A percentile compares a stretch with the other conserved stretches of the same genome.
Conservation (phyloP, 2,329 filamentous ascomycete genomes). For the Didymella sp. region DNA sequence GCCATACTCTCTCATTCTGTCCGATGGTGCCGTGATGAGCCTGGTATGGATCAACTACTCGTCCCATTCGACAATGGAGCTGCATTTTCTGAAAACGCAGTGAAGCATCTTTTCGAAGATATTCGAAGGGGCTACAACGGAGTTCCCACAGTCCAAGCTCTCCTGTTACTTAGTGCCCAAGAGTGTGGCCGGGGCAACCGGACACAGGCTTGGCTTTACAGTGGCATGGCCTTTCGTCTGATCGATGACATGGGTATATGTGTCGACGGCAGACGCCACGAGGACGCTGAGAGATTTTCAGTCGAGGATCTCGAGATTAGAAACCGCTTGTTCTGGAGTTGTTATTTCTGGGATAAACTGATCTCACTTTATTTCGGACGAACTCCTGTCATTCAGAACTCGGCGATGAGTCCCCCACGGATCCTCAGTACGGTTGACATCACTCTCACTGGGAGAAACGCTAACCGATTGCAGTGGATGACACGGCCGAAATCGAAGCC, state of each 20-base stretch:
- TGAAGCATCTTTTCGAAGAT: not conserved
- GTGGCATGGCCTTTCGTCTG: not conserved
- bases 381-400: not conserved
- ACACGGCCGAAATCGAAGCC: slow-evolving; percentile 1
- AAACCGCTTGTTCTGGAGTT: slow-evolving; percentile 1
- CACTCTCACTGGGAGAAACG: not conserved
- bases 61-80: not conserved
- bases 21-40: slow-evolving; percentile 1
- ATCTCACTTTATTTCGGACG: slow-evolving; percentile 1
- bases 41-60: not conserved
- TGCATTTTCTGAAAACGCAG: not conserved
- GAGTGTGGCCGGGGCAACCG: not conserved
- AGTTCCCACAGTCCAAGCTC: not conserved
- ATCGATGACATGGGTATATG: slow-evolving; percentile 2
- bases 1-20: not conserved
- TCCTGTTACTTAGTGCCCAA: not conserved
- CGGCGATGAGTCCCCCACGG: not conserved
- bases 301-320: not conserved
- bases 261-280: not conserved
- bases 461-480: not conserved
- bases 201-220: slow-evolving; percentile 1
- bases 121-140: not conserved
- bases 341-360: slow-evolving; percentile 4
- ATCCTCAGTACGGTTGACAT: not conserved
- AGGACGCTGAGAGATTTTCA: not conserved